These are phyloP conservation scores for Marsdenia floribunda DNA, from an alignment of 257 asterid genomes.

Conservation along the genomic window DNA sequence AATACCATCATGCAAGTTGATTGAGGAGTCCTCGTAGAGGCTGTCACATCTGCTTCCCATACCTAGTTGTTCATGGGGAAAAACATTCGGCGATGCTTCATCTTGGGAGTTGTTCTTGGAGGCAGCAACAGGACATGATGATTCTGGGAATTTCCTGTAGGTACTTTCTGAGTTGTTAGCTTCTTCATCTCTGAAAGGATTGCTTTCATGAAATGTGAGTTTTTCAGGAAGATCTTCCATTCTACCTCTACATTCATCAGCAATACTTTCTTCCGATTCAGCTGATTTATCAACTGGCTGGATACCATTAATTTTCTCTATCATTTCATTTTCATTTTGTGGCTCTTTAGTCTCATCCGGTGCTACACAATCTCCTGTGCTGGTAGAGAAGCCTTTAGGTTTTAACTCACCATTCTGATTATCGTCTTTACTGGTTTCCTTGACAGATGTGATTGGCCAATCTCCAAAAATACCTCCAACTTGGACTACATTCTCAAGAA, in stretches of 20 bases:
- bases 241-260: constrained; percentile 13
- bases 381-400: background rate
- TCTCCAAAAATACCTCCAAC: constrained; percentile 27
- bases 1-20: constrained; percentile 8
- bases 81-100: background rate
- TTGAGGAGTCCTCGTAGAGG: constrained; percentile 17
- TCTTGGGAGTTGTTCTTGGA: constrained; percentile 14
- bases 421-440: constrained; percentile 19
- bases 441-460: constrained; percentile 13
- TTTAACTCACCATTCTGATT: constrained; percentile 17
- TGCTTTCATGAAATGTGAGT: constrained; percentile 2
- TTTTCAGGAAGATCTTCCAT: constrained; percentile 17
- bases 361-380: constrained; percentile 12
- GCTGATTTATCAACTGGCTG: constrained; percentile 16
- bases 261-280: constrained; percentile 5
- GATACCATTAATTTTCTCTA: constrained; percentile 9
- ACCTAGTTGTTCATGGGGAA: constrained; percentile 20
- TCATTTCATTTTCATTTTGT: constrained; percentile 6
- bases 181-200: constrained; percentile 14
- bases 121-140: constrained; percentile 9
- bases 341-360: constrained; percentile 1
- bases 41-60: constrained; percentile 18
- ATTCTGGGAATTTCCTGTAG: constrained; percentile 15
- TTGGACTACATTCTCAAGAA: constrained; percentile 19
- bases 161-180: constrained; percentile 7